Base-by-base conservation (phyloP, 768 basidiomycete species). In the Leccinum imitatum region DNA sequence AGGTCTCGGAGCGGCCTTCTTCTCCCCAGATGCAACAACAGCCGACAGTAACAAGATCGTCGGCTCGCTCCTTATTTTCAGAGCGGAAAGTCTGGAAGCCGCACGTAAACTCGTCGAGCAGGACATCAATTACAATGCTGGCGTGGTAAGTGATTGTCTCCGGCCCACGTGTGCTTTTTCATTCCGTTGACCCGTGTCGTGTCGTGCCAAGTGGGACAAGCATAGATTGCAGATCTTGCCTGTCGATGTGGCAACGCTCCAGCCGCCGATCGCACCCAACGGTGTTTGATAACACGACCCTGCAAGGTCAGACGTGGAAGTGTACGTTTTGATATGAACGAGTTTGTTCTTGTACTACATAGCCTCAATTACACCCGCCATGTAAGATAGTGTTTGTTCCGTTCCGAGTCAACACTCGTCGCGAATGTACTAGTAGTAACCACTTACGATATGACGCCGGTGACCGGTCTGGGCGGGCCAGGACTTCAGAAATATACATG, bases 1-100 rank as follows among this genome's bases (percentile, higher is more conserved):
- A 87, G 86, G 81, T 21, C 59, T 84, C 17, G 87, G 80, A 14
- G 87, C 85, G 33, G 80, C 77, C 21, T 59, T 87, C 58, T 68
- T 86, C 57, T 82, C 79, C 10, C 79, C 85, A 0, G 84, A 87
- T 61, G 84, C 84, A 8, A 71, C 80, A 54, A 71, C 72, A 30
- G 75, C 76, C 13, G 78, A 79, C 4, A 80, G 47, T 80, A 80
- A 70, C 39, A 87, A 82, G 72, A 77, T 89, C 77, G 71, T 83
- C 51, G 86, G 85, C 19, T 86, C 84, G 0, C 74, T 79, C 62
- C 71, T 86, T 57, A 76, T 88, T 53, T 74, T 77, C 53, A 79
- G 86, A 67, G 84, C 83, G 5, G 80, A 80, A 58, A 79, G 71
- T 56, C 69, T 86, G 31, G 84, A 84, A n/a, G 77, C 79, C 67